Base-by-base conservation (phyloP, 345 rosid species). In the Populus alba region DNA sequence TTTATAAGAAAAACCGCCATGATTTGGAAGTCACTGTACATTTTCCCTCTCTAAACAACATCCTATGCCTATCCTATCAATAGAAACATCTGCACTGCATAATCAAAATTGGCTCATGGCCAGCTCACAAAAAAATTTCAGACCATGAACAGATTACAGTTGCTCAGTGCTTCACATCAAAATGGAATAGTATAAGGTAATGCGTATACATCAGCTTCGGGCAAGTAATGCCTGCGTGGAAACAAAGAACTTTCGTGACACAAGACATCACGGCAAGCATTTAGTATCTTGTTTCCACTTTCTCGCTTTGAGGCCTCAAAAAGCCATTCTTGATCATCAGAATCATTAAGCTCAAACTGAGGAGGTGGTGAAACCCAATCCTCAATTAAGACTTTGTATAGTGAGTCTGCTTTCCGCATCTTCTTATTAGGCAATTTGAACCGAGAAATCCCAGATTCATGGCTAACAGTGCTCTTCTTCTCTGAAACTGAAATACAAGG, bases 141-240 rank as follows among this genome's bases (percentile, higher is more conserved):
- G 51, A 47, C 51, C 51, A 47, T 47, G 51, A 47, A 4, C 51
- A 47, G 18, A 47, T 47, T 47, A 35, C 3, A 41, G 45, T 41
- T 41, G 62, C 27, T 57, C 27, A 23, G 12, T 2, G 18, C 13
- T 43, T 45, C 22, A 15, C 51, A 41, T 78, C 65, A 95, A 27
- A 91, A 92, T 1, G 90, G 92, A n/a, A 89, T 72, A 6, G 97
- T 75, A 25, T 83, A 93, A 0, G 99, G 98, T 75, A 93, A 74
- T 0, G 94, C 89, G 55, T 78, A 83, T n/a, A 92, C 62, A 71
- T 85, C 92, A 1, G 80, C 92, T 23, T 79, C 85, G 0, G 83
- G 59, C 81, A 91, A 16, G 86, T 47, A 70, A 38, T 63, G 80
- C n/a, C 91, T 94, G 7, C 57, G 61, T 3, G 91, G 92, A 81